Base-by-base conservation (phyloP, 2,329 filamentous ascomycete species). In the Arthrobotrys sphaeroides region DNA sequence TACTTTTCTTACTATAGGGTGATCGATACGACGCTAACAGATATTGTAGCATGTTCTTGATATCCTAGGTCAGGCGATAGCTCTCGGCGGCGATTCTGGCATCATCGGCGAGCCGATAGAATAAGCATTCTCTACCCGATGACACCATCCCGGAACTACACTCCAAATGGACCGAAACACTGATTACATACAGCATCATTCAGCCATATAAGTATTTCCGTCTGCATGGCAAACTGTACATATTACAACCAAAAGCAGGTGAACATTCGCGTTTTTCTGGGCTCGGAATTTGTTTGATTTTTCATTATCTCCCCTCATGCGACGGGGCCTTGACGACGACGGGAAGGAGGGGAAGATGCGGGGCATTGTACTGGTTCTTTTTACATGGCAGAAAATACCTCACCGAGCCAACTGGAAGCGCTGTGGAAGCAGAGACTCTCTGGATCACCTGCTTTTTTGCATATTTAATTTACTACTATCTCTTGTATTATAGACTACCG, bases 1-100 rank as follows among this genome's bases (percentile, higher is more conserved):
- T 61, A 12, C 38, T 38, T 20, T 28, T 38, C 47, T 51, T 10
- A 28, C 51, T 6, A 51, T 31, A 12, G 13, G 16, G 9, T 40
- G 12, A 28, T 31, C 12, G 22, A 45, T 51, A 33, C 12, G 31
- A 12, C 20, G 42, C 55, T 59, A 65, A 76, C 40, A 69, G 77
- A 20, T 67, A 16, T 36, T 57, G 9, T 78, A 95, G 91, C 90
- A 94, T 77, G 92, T 98, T 80, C 90, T 99, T 80, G 94, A 99
- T 83, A 90, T 98, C 80, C 89, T 99, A 77, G 95, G 95, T 79
- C 93, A 97, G 85, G 97, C 99, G 93, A 97, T 99, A 81, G 94
- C 94, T 78, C 89, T 94, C 83, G 95, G 98, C 83, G 95, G 98
- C 84, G 78, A 77, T 53, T 60, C 68, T n/a, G 77, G 77, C 38